Percentiles rank a stretch among this genome's conserved stretches.
These are phyloP conservation scores for Solanum corneliomulleri DNA, from an alignment of 257 asterid genomes.

Conservation along the genomic window DNA sequence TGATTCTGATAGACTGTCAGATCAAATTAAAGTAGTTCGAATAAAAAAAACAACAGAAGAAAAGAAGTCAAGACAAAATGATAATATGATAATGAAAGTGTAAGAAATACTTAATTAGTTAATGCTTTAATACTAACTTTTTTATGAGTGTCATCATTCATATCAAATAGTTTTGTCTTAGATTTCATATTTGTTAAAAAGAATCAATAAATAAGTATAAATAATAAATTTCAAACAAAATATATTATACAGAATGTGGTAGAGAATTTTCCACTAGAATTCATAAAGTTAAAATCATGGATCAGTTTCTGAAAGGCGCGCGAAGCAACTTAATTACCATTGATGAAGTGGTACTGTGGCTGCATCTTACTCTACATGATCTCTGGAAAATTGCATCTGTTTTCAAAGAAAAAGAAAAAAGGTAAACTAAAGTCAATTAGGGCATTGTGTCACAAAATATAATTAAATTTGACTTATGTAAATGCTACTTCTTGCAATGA, in stretches of 20 bases:
- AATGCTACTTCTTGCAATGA: not conserved
- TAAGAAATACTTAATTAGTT: too few relatives aligned
- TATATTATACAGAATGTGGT: too few relatives aligned
- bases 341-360: not conserved
- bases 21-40: too few relatives aligned
- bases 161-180: too few relatives aligned
- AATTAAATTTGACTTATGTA: not conserved
- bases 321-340: not conserved
- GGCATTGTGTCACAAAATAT: not conserved
- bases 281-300: not conserved
- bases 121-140: too few relatives aligned
- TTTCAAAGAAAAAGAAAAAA: not conserved
- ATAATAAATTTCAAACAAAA: not conserved
- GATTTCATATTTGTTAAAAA: too few relatives aligned
- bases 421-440: not conserved
- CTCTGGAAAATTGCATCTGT: not conserved
- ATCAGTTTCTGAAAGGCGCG: not conserved
- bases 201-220: not conserved
- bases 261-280: not conserved
- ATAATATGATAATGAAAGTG: too few relatives aligned
- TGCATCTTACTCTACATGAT: not conserved
- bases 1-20: too few relatives aligned
- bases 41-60: too few relatives aligned
- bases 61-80: too few relatives aligned
- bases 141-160: too few relatives aligned